Evolutionary conservation across 805 yeast genomes (phyloP).

Genomic region (Kodamaea neixiangensis): DNA sequence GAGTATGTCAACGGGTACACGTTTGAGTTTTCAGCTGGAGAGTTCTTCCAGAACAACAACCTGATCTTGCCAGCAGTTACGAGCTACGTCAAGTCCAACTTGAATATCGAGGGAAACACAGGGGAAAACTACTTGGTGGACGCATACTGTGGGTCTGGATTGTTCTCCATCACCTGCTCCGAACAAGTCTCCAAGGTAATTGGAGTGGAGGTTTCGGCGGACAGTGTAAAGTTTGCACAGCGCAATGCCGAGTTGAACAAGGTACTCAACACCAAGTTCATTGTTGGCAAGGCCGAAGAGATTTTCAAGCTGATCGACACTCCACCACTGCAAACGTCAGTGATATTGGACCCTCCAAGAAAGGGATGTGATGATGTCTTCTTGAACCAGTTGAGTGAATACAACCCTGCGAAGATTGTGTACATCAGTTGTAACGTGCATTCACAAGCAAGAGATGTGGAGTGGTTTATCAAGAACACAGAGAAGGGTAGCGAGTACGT

Average conservation of each 20-base stretch:
- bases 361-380: conserved; percentile 94
- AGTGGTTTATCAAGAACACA: conserved; percentile 72
- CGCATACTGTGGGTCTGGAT: conserved; percentile 95
- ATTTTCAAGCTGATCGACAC: conserved; percentile 78
- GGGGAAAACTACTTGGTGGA: conserved; percentile 70
- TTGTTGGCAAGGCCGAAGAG: conserved; percentile 90
- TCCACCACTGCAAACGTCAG: conserved; percentile 76
- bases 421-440: conserved; percentile 97
- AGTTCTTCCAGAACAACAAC: conserved; percentile 94
- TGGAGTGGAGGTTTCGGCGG: conserved; percentile 94
- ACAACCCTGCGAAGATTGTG: conserved; percentile 83
- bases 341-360: conserved; percentile 95
- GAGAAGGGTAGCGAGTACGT: conserved; percentile 61
- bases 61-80: conserved; percentile 85
- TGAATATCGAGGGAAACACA: conserved; percentile 42
- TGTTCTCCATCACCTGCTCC: conserved; percentile 86
- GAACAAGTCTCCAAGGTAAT: conserved; percentile 77
- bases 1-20: conserved; percentile 74
- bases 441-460: conserved; percentile 93
- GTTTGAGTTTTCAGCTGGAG: conserved; percentile 91
- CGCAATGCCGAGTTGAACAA: conserved; percentile 76
- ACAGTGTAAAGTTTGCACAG: conserved; percentile 85
- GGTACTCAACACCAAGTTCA: conserved; percentile 75
- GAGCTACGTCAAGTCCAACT: conserved; percentile 72
- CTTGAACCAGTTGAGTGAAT: conserved; percentile 79